These are phyloP conservation scores for Priceomyces melissophilus DNA, from an alignment of 805 yeast genomes.

Conservation along the genomic window DNA sequence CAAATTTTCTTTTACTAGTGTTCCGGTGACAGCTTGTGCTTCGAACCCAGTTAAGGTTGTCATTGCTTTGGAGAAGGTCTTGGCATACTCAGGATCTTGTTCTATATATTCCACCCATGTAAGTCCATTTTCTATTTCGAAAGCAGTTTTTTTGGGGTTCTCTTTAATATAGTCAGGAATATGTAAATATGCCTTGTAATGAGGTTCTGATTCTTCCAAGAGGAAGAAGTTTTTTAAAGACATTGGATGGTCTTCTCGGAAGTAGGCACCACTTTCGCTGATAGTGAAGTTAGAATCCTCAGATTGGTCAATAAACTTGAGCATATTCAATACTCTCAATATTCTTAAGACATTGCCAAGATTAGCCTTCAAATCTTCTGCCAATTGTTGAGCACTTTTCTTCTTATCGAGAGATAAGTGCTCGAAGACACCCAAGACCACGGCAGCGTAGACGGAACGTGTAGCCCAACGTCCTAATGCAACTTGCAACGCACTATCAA, in stretches of 20 bases:
- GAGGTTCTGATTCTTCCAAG: background rate
- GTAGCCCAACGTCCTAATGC: background rate
- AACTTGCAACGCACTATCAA: too few relatives aligned
- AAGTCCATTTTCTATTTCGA: constrained; percentile 2
- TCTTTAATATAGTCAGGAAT: background rate
- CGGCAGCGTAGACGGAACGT: background rate
- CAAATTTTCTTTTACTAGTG: background rate
- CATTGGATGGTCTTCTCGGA: constrained; percentile 2
- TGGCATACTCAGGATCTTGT: background rate
- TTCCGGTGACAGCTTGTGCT: background rate
- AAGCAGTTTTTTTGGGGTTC: background rate
- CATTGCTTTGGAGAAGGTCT: background rate
- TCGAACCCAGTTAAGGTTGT: background rate
- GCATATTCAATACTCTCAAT: background rate
- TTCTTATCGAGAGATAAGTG: background rate
- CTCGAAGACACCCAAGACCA: constrained; percentile 1
- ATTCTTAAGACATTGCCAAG: background rate
- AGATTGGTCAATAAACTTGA: background rate
- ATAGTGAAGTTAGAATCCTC: background rate
- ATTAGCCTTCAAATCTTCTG: background rate
- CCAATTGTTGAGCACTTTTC: background rate
- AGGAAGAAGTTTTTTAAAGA: background rate
- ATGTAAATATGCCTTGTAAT: background rate
- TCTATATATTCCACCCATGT: background rate
- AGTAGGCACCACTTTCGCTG: background rate